A percentile compares a stretch with the other conserved stretches of the same genome.
Evolutionary conservation across 1,284 basidiomycete genomes (phyloP).

Genomic region (Ustilago vetiveriae): DNA sequence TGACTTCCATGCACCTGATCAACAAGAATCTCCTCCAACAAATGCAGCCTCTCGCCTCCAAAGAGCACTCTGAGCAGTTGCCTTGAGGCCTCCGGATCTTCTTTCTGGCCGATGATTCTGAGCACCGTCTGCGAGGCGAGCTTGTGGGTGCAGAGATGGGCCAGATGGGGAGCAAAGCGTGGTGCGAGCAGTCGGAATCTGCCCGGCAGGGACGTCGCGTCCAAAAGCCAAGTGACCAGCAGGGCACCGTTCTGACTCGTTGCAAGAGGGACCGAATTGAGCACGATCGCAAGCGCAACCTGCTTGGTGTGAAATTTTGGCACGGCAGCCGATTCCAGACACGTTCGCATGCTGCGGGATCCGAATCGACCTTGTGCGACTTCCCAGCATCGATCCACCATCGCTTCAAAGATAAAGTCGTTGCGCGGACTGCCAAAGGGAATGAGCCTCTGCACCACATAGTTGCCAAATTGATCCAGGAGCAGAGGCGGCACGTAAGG

Average conservation of each 20-base stretch:
- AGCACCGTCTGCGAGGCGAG: conserved; percentile 92
- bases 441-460: conserved; percentile 94
- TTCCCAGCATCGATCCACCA: conserved; percentile 98
- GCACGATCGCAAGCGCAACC: conserved; percentile 89
- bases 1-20: conserved; percentile 79
- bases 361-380: conserved; percentile 95
- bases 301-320: conserved; percentile 73
- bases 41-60: conserved; percentile 77
- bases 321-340: conserved; percentile 87
- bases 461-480: conserved; percentile 96
- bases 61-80: conserved; percentile 66
- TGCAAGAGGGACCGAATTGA: conserved; percentile 96
- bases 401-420: conserved; percentile 97
- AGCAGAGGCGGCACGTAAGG: conserved; percentile 93
- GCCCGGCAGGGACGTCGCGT: conserved; percentile 89
- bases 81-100: conserved; percentile 63
- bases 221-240: conserved; percentile 93
- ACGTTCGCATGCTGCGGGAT: conserved; percentile 95
- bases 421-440: conserved; percentile 87
- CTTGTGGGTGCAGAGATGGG: conserved; percentile 97
- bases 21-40: conserved; percentile 87
- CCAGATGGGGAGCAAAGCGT: conserved; percentile 92
- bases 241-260: conserved; percentile 97
- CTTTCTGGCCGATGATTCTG: conserved; percentile 70
- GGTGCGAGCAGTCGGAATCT: conserved; percentile 91